Evolutionary conservation across 805 yeast genomes (phyloP).

Genomic region (Wickerhamiella azyma): DNA sequence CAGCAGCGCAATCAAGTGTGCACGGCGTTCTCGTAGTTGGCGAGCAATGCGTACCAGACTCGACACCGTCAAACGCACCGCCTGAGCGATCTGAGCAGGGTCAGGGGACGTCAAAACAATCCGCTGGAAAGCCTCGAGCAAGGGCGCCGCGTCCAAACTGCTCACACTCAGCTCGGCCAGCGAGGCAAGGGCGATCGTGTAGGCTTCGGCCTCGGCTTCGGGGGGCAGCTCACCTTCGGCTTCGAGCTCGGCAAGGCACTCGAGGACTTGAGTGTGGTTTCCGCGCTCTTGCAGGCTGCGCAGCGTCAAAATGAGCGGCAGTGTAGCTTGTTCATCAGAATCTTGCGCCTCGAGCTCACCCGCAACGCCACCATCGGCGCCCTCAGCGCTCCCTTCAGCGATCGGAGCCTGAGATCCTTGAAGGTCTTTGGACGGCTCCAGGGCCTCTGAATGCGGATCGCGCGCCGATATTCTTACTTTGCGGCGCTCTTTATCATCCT

Average conservation of each 20-base stretch:
- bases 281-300: not conserved
- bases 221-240: not conserved
- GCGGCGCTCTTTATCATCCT: conserved; percentile 8
- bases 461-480: not conserved
- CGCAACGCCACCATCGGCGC: not conserved
- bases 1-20: conserved; percentile 9
- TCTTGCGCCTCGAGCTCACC: not conserved
- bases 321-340: not conserved
- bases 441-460: not conserved
- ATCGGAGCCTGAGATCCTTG: too few species aligned
- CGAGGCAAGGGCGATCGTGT: conserved; percentile 18
- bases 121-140: conserved; percentile 22
- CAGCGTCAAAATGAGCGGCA: too few species aligned
- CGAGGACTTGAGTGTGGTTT: conserved; percentile 3
- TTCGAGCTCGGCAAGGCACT: conserved; percentile 2
- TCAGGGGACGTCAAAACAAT: conserved; percentile 19
- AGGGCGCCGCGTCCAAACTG: conserved; percentile 15
- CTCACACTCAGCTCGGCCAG: conserved; percentile 11
- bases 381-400: too few species aligned
- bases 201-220: conserved; percentile 10
- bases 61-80: conserved; percentile 20
- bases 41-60: conserved; percentile 18
- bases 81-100: conserved; percentile 11
- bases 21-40: not conserved
- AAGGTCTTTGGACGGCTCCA: not conserved